Conservation (phyloP, 495 filamentous ascomycete species). For the Aspergillus diversus region DNA sequence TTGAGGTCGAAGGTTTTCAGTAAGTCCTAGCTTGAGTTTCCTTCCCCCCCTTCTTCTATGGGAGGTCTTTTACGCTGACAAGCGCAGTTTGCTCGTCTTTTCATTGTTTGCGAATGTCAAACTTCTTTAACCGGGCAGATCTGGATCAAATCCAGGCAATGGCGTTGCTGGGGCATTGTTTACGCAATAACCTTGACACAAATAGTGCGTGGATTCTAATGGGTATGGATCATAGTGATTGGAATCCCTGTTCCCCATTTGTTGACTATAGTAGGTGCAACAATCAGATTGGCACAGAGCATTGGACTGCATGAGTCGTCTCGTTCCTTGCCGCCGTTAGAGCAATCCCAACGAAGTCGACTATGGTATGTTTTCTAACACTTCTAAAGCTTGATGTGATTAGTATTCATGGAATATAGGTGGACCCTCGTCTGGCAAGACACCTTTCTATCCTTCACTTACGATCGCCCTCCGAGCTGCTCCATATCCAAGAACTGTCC, state of each 20-base stretch:
- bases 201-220: constrained; percentile 55
- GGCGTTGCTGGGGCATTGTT: constrained; percentile 52
- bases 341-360: constrained; percentile 23
- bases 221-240: constrained; percentile 25
- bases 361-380: constrained; percentile 17
- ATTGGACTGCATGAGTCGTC: constrained; percentile 50
- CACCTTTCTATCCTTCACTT: constrained; percentile 53
- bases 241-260: neutral
- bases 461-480: constrained; percentile 46
- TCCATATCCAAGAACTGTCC: constrained; percentile 36
- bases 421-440: constrained; percentile 60
- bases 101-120: constrained; percentile 56
- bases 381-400: neutral
- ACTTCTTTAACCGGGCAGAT: constrained; percentile 52
- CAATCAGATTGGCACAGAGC: constrained; percentile 51
- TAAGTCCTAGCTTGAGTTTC: constrained; percentile 25
- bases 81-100: constrained; percentile 53
- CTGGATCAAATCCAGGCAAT: constrained; percentile 53
- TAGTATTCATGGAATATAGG: constrained; percentile 10
- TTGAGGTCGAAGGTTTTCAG: constrained; percentile 54
- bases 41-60: neutral
- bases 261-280: constrained; percentile 38
- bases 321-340: constrained; percentile 32
- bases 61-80: neutral
- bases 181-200: constrained; percentile 58